Conservation (phyloP, 2,329 filamentous ascomycete species). For the Parascedosporium putredinis region DNA sequence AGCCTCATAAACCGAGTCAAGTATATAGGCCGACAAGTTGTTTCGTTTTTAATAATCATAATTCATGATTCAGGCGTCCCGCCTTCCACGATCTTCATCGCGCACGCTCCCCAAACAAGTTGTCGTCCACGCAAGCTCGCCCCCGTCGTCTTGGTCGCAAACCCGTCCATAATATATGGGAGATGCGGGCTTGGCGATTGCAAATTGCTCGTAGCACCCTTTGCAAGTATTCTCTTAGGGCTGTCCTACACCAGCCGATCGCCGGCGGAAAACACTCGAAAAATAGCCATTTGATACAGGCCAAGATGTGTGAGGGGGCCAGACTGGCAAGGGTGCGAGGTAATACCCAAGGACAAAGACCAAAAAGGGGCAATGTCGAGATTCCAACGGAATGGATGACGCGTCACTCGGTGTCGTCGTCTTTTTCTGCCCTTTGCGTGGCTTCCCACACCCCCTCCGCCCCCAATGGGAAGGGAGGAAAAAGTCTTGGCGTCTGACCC, state of each 20-base stretch:
- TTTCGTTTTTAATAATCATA: neutral
- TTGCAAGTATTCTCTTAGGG: neutral
- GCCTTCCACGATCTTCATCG: neutral
- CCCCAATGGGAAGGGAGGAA: neutral
- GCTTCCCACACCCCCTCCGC: neutral
- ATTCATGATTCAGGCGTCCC: no score
- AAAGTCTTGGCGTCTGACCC: neutral
- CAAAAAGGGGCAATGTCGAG: neutral
- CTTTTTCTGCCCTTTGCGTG: neutral
- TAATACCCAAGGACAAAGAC: no score
- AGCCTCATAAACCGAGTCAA: neutral
- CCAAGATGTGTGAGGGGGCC: neutral
- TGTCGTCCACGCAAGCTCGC: neutral
- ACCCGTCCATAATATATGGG: no score
- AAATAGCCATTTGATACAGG: no score
- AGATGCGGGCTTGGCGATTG: no score
- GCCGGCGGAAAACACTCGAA: neutral
- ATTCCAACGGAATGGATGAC: conserved; percentile 7
- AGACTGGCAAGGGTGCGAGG: neutral
- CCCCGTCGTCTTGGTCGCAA: neutral
- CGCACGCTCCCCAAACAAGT: neutral
- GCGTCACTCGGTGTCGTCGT: neutral
- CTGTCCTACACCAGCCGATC: neutral
- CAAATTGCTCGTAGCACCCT: no score
- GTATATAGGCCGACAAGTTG: neutral